Evolutionary conservation across 2,329 filamentous ascomycete species (phyloP), one percentile per base, ranked within the genome.

Genomic region (Myriosclerotinia duriaeana): DNA sequence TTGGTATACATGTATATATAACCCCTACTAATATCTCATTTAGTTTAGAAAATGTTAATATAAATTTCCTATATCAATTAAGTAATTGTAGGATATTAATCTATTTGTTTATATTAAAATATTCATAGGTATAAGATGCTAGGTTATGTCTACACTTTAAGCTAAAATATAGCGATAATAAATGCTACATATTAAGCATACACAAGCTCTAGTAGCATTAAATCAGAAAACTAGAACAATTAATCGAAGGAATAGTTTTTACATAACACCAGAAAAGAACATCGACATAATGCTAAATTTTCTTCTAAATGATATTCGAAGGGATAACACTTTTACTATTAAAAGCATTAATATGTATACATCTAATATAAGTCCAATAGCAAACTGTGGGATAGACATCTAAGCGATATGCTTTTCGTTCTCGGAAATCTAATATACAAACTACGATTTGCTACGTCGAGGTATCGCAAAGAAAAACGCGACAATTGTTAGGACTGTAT

Each of bases 121-220:
- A 36, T 61, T 52, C 20, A 62, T 34, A n/a, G 46, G 34, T 48
- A 61, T 22, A 8, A 50, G 42, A 20, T 61, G 44, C 30, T 30
- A 52, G 14, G 58, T 15, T 17, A 14, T 48, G 6, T 61, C 34
- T n/a, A n/a, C n/a, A 7, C 20, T 48, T 26, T 22, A 9, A 17
- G 26, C 22, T 22, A 48, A 36, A 48, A 50, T 34, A 50, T 50
- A 34, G 14, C 58, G 44, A 38, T 34, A 20, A 50, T 52, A 61
- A 22, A 52, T 61, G 12, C 55, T 58, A 22, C 38, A 58, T 20
- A 42, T 26, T 58, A 38, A 58, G n/a, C 55, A 58, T 30, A 58
- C 9, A 44, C 55, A 58, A 44, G 20, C 38, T 12, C 55, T 58
- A 26, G 34, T 17, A n/a, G 30, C 14, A 42, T 12, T 11, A 22